Evolutionary conservation across 202 grass and related monocot species (phyloP).

Genomic region (Eragrostis tef): DNA sequence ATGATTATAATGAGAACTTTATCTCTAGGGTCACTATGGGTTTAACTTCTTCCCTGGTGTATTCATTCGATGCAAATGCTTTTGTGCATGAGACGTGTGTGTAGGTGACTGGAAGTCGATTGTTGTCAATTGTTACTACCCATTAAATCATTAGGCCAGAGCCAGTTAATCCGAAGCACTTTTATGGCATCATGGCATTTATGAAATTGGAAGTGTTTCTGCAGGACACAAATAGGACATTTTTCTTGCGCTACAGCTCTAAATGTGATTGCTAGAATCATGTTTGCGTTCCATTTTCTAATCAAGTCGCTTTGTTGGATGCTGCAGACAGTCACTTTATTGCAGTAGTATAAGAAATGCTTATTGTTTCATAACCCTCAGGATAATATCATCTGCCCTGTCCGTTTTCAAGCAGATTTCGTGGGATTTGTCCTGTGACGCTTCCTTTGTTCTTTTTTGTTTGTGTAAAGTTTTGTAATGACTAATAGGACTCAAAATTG

Average conservation of each 20-base stretch:
- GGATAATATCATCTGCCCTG: not conserved
- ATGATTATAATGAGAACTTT: not conserved
- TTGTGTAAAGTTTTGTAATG: slow-evolving; percentile 12
- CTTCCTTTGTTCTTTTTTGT: slow-evolving; percentile 20
- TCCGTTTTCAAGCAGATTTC: not conserved
- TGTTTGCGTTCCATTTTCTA: not conserved
- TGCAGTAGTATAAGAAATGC: not conserved
- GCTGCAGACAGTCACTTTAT: not conserved
- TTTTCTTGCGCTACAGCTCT: not conserved
- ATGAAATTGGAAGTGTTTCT: not conserved
- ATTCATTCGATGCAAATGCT: slow-evolving; percentile 15
- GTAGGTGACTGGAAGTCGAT: not conserved
- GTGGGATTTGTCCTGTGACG: not conserved
- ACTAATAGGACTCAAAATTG: slow-evolving; percentile 57
- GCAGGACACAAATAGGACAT: not conserved
- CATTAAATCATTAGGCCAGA: not conserved
- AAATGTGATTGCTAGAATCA: not conserved
- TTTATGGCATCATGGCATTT: not conserved
- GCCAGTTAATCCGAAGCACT: not conserved
- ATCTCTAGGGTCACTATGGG: not conserved
- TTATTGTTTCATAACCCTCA: not conserved
- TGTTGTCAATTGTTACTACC: not conserved
- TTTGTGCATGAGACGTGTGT: not conserved
- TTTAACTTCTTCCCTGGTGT: not conserved
- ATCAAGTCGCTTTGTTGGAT: not conserved